These are phyloP conservation scores for Scheffersomyces stambukii DNA, from an alignment of 1,139 yeast species.

Conservation along the genomic window DNA sequence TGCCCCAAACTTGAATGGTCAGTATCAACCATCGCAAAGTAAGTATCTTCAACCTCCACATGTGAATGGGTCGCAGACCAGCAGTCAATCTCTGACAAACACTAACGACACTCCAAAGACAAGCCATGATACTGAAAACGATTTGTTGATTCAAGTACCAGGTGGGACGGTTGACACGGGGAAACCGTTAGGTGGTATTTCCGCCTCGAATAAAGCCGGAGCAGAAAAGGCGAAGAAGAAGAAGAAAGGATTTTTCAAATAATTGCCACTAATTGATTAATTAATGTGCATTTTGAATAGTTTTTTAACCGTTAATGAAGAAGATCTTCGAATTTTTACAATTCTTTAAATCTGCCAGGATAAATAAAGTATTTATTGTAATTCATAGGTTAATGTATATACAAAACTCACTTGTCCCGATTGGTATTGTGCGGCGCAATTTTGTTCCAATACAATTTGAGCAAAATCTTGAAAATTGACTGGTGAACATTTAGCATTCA, in stretches of 20 bases:
- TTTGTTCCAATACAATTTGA: too few relatives aligned
- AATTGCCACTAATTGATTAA: too few relatives aligned
- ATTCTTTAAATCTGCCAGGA: too few relatives aligned
- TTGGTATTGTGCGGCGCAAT: too few relatives aligned
- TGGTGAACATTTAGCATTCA: too few relatives aligned
- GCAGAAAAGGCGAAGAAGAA: conserved; percentile 15
- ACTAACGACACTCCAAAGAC: conserved; percentile 30
- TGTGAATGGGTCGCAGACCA: conserved; percentile 23
- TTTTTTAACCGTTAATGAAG: too few relatives aligned
- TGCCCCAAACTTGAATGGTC: conserved; percentile 4
- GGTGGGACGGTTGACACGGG: conserved; percentile 16
- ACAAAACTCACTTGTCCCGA: too few relatives aligned
- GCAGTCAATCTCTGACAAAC: conserved; percentile 23
- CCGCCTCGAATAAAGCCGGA: conserved; percentile 15
- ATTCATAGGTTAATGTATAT: too few relatives aligned
- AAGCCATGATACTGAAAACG: conserved; percentile 14
- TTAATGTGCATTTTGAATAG: too few relatives aligned
- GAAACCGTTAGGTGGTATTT: conserved; percentile 36
- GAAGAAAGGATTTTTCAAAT: conserved; percentile 32
- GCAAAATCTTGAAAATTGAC: too few relatives aligned
- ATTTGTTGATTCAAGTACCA: conserved; percentile 9
- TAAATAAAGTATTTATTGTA: too few relatives aligned
- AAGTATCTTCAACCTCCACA: conserved; percentile 22
- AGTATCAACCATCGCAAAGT: conserved; percentile 5
- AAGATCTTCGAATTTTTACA: too few relatives aligned